Evolutionary conservation across 352 stramenopile species (phyloP), one percentile per base, ranked within the genome.

Genomic region (Phytopythium oedochilum): DNA sequence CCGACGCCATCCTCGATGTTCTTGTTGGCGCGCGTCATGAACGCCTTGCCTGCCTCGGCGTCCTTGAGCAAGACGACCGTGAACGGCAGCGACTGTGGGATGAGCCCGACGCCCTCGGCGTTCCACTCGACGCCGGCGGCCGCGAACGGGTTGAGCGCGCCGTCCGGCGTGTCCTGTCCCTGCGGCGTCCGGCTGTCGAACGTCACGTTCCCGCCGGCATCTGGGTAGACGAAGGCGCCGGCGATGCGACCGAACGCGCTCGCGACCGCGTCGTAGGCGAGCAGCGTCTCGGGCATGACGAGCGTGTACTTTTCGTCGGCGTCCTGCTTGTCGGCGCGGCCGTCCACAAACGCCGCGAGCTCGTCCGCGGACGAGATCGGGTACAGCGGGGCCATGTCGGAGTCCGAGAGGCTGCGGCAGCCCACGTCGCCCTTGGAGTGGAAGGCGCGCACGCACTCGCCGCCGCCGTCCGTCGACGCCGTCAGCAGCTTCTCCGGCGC

Each of bases 361-460:
- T 88, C 77, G 34, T 60, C 51, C 5, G 66, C 44, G 20, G 53
- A 81, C 25, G 61, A 47, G 25, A 90, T 73, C 17, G 80, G 71
- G 29, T 74, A 83, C 25, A 92, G 50, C 20, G 62, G 43, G 29
- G 74, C 78, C 68, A 89, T 86, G 44, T 89, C 83, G 17, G 54
- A 40, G 48, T 63, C 57, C 44, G 81, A 67, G 20, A 76, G 57
- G 35, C 68, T 86, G 58, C 73, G 78, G 64, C 83, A 92, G 15
- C 83, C 83, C 15, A 88, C 64, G 49, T 73, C 71, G 55, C 83
- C 83, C 28, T 45, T 47, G 10, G 79, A 85, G 70, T 94, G 83
- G 69, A 89, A 94, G 12, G 89, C 53, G 4, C 83, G 83, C 53
- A 89, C 79, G 56, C 81, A 94, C 58, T 92, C 78, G 49, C 81